These are phyloP conservation scores for Ophiostoma himal-ulmi DNA, from an alignment of 2,329 filamentous ascomycete species.

Conservation along the genomic window DNA sequence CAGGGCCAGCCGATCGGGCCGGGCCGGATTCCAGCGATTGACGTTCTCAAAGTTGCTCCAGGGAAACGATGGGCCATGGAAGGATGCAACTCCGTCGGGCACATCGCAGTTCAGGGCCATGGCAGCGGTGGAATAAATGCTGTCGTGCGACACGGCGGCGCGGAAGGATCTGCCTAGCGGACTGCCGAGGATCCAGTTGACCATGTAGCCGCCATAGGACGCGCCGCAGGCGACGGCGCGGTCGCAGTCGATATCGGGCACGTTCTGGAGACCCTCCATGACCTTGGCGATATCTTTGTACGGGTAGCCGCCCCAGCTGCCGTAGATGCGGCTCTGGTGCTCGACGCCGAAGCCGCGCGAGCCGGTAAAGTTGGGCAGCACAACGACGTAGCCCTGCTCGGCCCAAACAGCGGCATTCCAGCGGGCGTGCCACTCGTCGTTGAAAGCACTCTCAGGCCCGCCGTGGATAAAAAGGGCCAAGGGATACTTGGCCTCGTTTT, in stretches of 20 bases:
- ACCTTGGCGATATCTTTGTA: slow-evolving; percentile 52
- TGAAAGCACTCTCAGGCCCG: slow-evolving; percentile 43
- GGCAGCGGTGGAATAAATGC: slow-evolving; percentile 36
- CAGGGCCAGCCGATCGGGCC: slow-evolving; percentile 43
- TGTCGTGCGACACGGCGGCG: slow-evolving; percentile 50
- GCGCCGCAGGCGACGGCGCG: slow-evolving; percentile 49
- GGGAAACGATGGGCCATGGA: slow-evolving; percentile 40
- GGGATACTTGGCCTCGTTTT: slow-evolving; percentile 33
- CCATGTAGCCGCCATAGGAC: slow-evolving; percentile 56
- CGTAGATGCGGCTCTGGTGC: slow-evolving; percentile 38
- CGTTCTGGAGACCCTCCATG: slow-evolving; percentile 45
- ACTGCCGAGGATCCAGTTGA: slow-evolving; percentile 54
- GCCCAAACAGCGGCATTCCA: slow-evolving; percentile 54
- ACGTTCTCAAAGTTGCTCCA: slow-evolving; percentile 44
- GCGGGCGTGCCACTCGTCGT: slow-evolving; percentile 38
- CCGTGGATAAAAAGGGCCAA: slow-evolving; percentile 37
- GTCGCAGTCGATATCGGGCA: slow-evolving; percentile 49
- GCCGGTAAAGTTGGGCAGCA: slow-evolving; percentile 55
- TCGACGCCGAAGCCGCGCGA: slow-evolving; percentile 50
- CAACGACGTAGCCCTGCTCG: slow-evolving; percentile 55
- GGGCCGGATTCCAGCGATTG: slow-evolving; percentile 47
- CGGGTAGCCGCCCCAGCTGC: slow-evolving; percentile 48
- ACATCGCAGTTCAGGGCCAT: slow-evolving; percentile 26
- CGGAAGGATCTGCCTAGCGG: slow-evolving; percentile 41
- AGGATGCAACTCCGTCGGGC: slow-evolving; percentile 31